Percentiles rank a stretch among this genome's conserved stretches.
Conservation (phyloP, 2,329 filamentous ascomycete species). For the Calonectria pauciramosa region DNA sequence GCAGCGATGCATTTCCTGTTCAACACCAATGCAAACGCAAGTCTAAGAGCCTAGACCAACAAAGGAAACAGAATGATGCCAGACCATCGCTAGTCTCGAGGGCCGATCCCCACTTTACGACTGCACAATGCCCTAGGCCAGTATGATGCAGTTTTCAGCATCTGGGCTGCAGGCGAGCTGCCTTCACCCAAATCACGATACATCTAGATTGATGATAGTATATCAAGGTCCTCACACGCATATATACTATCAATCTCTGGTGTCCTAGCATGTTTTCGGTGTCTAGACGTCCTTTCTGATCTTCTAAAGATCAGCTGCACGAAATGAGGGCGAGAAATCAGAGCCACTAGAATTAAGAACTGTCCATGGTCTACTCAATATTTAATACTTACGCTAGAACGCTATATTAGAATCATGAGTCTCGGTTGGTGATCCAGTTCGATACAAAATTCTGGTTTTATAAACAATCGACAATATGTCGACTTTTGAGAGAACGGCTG, state of each 20-base stretch:
- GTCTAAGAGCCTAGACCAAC: background rate
- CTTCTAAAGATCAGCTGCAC: background rate
- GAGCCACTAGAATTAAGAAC: background rate
- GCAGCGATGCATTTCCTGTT: background rate
- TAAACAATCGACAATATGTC: background rate
- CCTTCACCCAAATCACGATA: background rate
- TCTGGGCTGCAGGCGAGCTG: background rate
- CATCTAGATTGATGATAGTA: background rate
- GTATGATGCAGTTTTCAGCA: background rate
- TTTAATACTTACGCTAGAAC: background rate
- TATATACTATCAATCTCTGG: background rate
- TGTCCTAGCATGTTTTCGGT: background rate
- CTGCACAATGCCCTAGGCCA: background rate
- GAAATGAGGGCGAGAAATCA: background rate
- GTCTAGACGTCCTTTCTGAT: background rate
- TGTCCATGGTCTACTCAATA: background rate
- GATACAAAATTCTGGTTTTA: background rate
- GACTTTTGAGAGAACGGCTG: background rate
- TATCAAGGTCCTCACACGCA: background rate
- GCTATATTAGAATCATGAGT: background rate
- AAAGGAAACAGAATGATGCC: conserved; percentile 25
- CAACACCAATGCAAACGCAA: background rate
- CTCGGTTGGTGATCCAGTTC: background rate
- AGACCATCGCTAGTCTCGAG: conserved; percentile 29
- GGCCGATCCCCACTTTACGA: conserved; percentile 25